These are phyloP conservation scores for Vaccinium myrtillus DNA, from an alignment of 148 eudicot species.

Conservation along the genomic window DNA sequence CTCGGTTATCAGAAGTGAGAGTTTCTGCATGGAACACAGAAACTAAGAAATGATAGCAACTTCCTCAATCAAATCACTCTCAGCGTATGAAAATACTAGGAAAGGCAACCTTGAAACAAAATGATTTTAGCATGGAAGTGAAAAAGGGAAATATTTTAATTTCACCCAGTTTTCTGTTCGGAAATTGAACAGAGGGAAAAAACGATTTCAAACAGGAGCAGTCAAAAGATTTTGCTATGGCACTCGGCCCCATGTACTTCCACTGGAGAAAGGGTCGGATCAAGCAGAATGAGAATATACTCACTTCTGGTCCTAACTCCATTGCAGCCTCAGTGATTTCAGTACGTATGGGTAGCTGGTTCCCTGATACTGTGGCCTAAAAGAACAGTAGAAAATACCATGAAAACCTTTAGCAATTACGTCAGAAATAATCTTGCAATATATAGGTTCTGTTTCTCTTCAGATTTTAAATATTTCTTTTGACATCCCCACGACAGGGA, in stretches of 20 bases:
- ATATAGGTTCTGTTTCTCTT: too few species aligned
- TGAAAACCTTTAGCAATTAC: too few species aligned
- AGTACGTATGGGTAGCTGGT: slow-evolving; percentile 87
- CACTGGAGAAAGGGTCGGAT: neutral
- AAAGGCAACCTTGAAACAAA: too few species aligned
- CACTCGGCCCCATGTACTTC: neutral
- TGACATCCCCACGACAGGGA: neutral
- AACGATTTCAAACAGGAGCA: neutral
- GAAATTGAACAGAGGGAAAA: neutral
- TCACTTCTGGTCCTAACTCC: slow-evolving; percentile 81
- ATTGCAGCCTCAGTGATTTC: slow-evolving; percentile 97
- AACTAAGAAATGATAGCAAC: neutral
- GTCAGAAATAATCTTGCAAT: too few species aligned
- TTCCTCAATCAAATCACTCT: too few species aligned
- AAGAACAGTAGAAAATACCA: slow-evolving; percentile 4
- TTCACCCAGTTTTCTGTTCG: too few species aligned
- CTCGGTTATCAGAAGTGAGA: slow-evolving; percentile 84
- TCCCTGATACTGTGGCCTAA: slow-evolving; percentile 89
- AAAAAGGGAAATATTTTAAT: too few species aligned
- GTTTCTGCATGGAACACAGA: slow-evolving; percentile 48
- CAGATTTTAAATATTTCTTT: neutral
- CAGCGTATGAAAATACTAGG: too few species aligned
- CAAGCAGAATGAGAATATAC: neutral
- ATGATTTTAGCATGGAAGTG: too few species aligned
- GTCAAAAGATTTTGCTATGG: neutral